Evolutionary conservation across 2,329 filamentous ascomycete species (phyloP).

Genomic region (Colletotrichum navitas): DNA sequence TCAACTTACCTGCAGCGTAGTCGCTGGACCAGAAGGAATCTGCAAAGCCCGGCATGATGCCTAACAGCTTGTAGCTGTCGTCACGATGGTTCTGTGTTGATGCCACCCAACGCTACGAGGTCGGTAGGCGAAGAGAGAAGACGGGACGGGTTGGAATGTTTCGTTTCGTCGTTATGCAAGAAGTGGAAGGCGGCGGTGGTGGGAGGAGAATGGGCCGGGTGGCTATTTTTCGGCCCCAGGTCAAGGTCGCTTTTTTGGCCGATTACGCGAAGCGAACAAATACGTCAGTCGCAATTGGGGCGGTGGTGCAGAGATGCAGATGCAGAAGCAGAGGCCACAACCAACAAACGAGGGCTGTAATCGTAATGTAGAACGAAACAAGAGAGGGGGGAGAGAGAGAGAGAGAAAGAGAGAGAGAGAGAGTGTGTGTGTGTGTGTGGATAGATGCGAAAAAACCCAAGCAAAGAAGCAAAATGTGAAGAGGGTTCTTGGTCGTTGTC

Average conservation of each 20-base stretch:
- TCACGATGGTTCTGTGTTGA: conserved; percentile 19
- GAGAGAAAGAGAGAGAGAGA: conserved; percentile 10
- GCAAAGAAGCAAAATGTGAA: conserved; percentile 25
- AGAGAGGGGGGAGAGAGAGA: conserved; percentile 14
- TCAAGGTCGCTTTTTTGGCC: conserved; percentile 27
- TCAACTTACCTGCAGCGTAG: conserved; percentile 85
- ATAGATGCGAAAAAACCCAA: conserved; percentile 17
- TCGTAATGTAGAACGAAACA: conserved; percentile 15
- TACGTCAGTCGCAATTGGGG: conserved; percentile 35
- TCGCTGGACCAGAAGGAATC: conserved; percentile 98
- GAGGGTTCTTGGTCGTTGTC: conserved; percentile 13
- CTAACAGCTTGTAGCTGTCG: conserved; percentile 22
- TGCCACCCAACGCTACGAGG: conserved; percentile 14
- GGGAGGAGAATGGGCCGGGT: conserved; percentile 19
- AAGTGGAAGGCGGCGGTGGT: conserved; percentile 11
- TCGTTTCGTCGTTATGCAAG: conserved; percentile 42
- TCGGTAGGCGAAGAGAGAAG: conserved; percentile 20
- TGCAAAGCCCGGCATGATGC: conserved; percentile 86
- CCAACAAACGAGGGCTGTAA: conserved; percentile 24
- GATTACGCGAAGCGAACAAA: conserved; percentile 36
- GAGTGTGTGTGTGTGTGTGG: neutral
- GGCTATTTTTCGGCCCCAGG: conserved; percentile 23
- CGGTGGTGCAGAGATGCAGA: conserved; percentile 3
- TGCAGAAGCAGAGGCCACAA: conserved; percentile 18
- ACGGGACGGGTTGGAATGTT: conserved; percentile 34